Evolutionary conservation across 2,329 filamentous ascomycete genomes (phyloP).

Genomic region (Teratosphaeria viscida): DNA sequence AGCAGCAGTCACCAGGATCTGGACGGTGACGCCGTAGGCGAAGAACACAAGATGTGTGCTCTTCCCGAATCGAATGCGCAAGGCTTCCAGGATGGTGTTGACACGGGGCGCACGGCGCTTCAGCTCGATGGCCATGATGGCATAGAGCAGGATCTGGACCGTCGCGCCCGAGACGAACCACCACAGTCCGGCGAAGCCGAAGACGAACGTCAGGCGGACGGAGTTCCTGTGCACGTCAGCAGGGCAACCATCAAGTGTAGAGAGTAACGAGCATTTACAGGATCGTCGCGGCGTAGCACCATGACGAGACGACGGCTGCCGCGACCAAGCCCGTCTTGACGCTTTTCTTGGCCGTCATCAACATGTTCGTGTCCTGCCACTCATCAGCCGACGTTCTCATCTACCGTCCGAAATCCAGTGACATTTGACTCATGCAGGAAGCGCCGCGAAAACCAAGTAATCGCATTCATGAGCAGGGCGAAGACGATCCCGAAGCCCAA

Average conservation of each 20-base stretch:
- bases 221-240: not conserved
- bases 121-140: constrained; percentile 10
- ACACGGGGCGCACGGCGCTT: constrained; percentile 11
- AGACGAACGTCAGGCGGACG: not conserved
- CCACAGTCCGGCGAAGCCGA: constrained; percentile 19
- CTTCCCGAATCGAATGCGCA: constrained; percentile 11
- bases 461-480: not conserved
- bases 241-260: not conserved
- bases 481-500: not conserved
- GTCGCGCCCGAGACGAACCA: constrained; percentile 8
- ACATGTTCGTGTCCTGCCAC: constrained; percentile 35
- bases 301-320: constrained; percentile 67
- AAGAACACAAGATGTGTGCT: constrained; percentile 4
- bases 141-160: constrained; percentile 16
- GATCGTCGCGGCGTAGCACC: constrained; percentile 32
- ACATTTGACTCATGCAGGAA: not conserved
- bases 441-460: not conserved
- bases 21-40: constrained; percentile 5
- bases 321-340: constrained; percentile 84
- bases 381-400: not conserved
- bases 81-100: constrained; percentile 14
- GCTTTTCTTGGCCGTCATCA: constrained; percentile 69
- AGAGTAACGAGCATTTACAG: not conserved
- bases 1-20: constrained; percentile 5
- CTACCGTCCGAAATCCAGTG: not conserved